Evolutionary conservation across 805 yeast genomes (phyloP).

Genomic region (Metschnikowia noctiluminum): DNA sequence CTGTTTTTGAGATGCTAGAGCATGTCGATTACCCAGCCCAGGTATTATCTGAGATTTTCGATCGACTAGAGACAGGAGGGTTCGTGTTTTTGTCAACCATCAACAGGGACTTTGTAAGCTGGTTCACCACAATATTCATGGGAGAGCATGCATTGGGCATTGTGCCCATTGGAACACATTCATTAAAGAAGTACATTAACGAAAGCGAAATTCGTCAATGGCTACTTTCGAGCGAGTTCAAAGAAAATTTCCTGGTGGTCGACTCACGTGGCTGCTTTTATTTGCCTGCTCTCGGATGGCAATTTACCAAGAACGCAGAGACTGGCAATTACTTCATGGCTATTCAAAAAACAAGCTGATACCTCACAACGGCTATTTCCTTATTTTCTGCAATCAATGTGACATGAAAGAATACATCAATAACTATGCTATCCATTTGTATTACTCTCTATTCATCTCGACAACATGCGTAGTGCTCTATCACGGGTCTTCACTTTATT

Average conservation of each 20-base stretch:
- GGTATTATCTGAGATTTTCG: slow-evolving; percentile 65
- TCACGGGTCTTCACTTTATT: not conserved
- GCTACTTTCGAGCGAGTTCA: slow-evolving; percentile 42
- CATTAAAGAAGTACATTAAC: slow-evolving; percentile 80
- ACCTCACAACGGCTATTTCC: too few relatives aligned
- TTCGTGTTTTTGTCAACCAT: slow-evolving; percentile 86
- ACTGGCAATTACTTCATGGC: slow-evolving; percentile 92
- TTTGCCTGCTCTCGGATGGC: slow-evolving; percentile 85
- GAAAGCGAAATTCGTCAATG: slow-evolving; percentile 67
- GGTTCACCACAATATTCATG: slow-evolving; percentile 89
- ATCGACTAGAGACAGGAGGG: slow-evolving; percentile 74
- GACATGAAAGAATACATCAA: too few relatives aligned
- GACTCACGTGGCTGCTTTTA: slow-evolving; percentile 76
- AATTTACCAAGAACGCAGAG: slow-evolving; percentile 52
- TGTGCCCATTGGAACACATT: slow-evolving; percentile 93
- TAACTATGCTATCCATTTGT: not conserved
- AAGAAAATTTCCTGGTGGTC: slow-evolving; percentile 50
- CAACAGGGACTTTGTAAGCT: slow-evolving; percentile 80
- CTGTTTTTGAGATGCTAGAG: slow-evolving; percentile 92
- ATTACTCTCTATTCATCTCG: slow-evolving; percentile 2
- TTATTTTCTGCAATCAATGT: not conserved
- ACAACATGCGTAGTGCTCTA: not conserved
- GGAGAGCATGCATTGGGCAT: slow-evolving; percentile 78
- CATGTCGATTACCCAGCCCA: slow-evolving; percentile 85
- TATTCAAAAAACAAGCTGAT: slow-evolving; percentile 43